A percentile compares a stretch with the other conserved stretches of the same genome.
These are phyloP conservation scores for Schwanniomyces sp. DNA, from an alignment of 805 yeast genomes.

Conservation along the genomic window DNA sequence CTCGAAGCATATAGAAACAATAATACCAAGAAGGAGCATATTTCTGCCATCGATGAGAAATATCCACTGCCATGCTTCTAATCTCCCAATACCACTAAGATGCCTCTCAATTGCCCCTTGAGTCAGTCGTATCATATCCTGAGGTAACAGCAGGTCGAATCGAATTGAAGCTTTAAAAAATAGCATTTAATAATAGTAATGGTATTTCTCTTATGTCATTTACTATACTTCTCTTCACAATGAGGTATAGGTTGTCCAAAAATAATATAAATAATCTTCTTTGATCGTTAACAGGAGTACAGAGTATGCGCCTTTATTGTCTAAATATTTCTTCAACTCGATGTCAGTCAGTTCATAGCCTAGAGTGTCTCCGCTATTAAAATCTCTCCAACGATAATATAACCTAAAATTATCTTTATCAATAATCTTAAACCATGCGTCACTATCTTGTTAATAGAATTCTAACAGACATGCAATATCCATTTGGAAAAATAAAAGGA, in stretches of 20 bases:
- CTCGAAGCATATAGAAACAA: no score
- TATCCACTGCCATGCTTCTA: no score
- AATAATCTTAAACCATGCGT: no score
- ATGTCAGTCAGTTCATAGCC: conserved; percentile 14
- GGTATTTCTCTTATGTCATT: conserved; percentile 15
- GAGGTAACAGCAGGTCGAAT: conserved; percentile 12
- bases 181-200: conserved; percentile 23
- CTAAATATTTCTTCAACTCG: conserved; percentile 19
- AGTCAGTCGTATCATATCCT: conserved; percentile 13
- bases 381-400: conserved; percentile 29
- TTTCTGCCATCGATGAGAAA: no score
- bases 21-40: no score
- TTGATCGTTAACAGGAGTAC: conserved; percentile 19
- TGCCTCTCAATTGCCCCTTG: no score
- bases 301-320: conserved; percentile 20
- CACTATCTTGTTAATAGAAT: no score
- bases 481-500: no score
- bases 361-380: conserved; percentile 10
- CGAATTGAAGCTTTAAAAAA: conserved; percentile 21
- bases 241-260: conserved; percentile 25
- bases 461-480: no score
- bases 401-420: conserved; percentile 27
- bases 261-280: conserved; percentile 15
- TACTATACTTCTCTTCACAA: conserved; percentile 18
- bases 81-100: no score